Conservation (phyloP, 2,329 filamentous ascomycete species). For the Phaeophleospora eucalypticola region DNA sequence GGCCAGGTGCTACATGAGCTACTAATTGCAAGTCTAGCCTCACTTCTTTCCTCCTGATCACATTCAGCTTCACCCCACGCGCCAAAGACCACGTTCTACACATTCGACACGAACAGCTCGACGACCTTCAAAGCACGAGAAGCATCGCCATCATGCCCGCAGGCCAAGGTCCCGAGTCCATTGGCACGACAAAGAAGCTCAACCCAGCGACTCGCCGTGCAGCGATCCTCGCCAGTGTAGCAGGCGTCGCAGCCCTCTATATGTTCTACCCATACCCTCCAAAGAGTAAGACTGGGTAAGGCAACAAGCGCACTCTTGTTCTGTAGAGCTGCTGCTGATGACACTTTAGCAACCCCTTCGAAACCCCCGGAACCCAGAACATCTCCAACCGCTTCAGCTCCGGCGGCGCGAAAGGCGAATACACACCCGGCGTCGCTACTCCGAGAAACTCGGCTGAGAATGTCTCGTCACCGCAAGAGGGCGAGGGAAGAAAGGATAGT, state of each 20-base stretch:
- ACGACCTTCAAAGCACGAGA: neutral
- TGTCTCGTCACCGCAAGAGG: neutral
- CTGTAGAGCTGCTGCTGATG: neutral
- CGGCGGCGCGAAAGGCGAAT: slow-evolving; percentile 2
- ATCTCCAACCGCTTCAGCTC: slow-evolving; percentile 5
- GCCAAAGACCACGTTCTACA: no score
- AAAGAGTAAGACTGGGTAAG: neutral
- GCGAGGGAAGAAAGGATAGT: neutral
- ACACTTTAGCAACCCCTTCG: slow-evolving; percentile 2
- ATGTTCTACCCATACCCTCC: neutral
- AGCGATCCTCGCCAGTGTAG: neutral
- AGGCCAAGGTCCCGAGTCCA: neutral
- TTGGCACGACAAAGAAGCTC: neutral
- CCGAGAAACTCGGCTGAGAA: slow-evolving; percentile 1
- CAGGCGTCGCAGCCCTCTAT: neutral
- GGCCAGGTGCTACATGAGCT: no score
- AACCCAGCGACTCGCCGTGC: neutral
- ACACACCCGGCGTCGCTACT: slow-evolving; percentile 4
- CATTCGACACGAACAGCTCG: neutral
- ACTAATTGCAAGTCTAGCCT: no score
- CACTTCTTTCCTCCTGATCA: neutral
- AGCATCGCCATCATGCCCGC: neutral
- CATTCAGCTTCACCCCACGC: no score
- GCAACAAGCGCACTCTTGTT: neutral
- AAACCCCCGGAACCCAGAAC: slow-evolving; percentile 3